A percentile compares a stretch with the other conserved stretches of the same genome.
phyloP scores from a whole-genome alignment of 257 asterid genomes.

The Handroanthus guayacan region DNA sequence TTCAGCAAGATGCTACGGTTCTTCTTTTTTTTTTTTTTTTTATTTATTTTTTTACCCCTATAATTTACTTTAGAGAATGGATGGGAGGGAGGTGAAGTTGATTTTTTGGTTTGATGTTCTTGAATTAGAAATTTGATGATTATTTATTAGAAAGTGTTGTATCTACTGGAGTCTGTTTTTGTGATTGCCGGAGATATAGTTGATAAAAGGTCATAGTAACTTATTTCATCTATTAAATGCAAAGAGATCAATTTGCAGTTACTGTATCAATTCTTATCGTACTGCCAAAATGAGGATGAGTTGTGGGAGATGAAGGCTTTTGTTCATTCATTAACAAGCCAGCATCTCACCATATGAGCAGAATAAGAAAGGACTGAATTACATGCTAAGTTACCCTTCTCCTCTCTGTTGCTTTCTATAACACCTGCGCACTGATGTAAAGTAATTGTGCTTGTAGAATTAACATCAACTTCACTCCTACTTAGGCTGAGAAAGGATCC shows the following conservation, averaged over 20 bases:
- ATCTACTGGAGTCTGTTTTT: conserved; percentile 5
- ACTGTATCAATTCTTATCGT: not conserved
- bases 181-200: not conserved
- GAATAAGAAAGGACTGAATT: conserved; percentile 27
- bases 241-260: not conserved
- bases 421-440: not conserved
- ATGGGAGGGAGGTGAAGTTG: conserved; percentile 19
- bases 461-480: conserved; percentile 11
- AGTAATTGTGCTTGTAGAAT: conserved; percentile 2
- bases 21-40: no score
- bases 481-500: conserved; percentile 25
- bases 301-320: conserved; percentile 3
- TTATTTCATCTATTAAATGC: not conserved
- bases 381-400: not conserved
- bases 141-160: conserved; percentile 3
- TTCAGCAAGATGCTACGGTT: conserved; percentile 20
- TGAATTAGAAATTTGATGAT: conserved; percentile 6
- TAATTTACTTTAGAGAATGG: not conserved
- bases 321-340: not conserved
- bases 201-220: not conserved
- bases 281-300: conserved; percentile 1
- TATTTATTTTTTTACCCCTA: not conserved
- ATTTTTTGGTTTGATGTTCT: not conserved
- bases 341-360: not conserved
- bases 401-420: not conserved